Evolutionary conservation across 2,329 filamentous ascomycete species (phyloP).

Genomic region (Fusarium anguioides): DNA sequence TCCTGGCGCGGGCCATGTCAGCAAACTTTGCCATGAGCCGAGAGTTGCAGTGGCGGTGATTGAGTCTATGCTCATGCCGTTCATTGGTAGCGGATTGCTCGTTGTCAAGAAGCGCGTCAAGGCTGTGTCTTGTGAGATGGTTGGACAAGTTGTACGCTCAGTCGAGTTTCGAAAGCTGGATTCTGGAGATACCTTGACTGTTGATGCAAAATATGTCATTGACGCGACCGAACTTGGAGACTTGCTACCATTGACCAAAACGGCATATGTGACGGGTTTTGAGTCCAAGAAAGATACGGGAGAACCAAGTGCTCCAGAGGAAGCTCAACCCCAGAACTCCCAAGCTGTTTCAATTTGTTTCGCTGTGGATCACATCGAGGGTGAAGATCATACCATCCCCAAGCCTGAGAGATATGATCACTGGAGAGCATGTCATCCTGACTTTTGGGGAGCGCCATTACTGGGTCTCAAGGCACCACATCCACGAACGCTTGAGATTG

Average conservation of each 20-base stretch:
- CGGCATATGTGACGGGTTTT: slow-evolving; percentile 44
- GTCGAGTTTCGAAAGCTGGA: slow-evolving; percentile 20
- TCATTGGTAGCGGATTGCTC: slow-evolving; percentile 40
- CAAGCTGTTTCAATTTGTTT: slow-evolving; percentile 47
- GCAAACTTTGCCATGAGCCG: slow-evolving; percentile 46
- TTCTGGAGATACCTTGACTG: not conserved
- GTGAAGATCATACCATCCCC: slow-evolving; percentile 41
- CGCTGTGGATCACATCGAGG: slow-evolving; percentile 45
- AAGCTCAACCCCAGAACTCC: slow-evolving; percentile 44
- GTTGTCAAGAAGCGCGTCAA: slow-evolving; percentile 37
- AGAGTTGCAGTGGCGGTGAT: slow-evolving; percentile 46
- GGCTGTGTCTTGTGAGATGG: slow-evolving; percentile 35
- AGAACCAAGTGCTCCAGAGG: slow-evolving; percentile 42
- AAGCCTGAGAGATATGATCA: slow-evolving; percentile 40
- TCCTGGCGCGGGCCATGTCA: slow-evolving; percentile 45
- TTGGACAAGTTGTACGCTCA: slow-evolving; percentile 8
- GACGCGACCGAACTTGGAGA: slow-evolving; percentile 34
- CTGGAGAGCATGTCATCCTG: slow-evolving; percentile 40
- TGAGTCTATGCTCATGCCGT: slow-evolving; percentile 43
- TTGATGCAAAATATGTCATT: slow-evolving; percentile 29
- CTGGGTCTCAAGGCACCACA: slow-evolving; percentile 43
- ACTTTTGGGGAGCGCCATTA: slow-evolving; percentile 44
- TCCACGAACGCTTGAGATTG: slow-evolving; percentile 43
- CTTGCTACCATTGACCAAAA: slow-evolving; percentile 39
- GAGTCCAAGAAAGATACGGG: slow-evolving; percentile 42